Base-by-base conservation (phyloP, 73 alveolate species). In the Paramecium pentaurelia region DNA sequence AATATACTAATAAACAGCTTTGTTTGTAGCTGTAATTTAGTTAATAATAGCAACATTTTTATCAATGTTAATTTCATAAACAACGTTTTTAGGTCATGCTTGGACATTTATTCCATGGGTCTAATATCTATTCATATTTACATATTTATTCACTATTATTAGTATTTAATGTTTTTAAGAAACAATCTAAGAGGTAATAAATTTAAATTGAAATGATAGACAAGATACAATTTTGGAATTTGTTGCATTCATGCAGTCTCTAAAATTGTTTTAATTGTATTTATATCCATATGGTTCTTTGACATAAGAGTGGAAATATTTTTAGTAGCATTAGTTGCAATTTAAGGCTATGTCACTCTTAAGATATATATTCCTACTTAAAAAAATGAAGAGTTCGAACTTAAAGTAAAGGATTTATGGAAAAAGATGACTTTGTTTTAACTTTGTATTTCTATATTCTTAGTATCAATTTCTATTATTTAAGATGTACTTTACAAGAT, bases 401-500 rank as follows among this genome's bases (percentile, higher is more conserved):
- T 73, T 8, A 73, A 34, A 73, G 60, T 73, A 4, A 37, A 34
- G n/a, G 87, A 73, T 37, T 30, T 37, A 6, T 73, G 87, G 87
- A 73, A 73, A 37, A 73, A 18, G 60, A 73, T 73, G 60, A 37
- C 60, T 14, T 4, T 73, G 2, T 73, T 37, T 73, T 14, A 73
- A 12, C 18, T 73, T 37, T 34, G 60, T 37, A 38, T 73, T n/a
- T 37, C 87, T 9, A 16, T 40, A n/a, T 73, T 73, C 32, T 44
- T 73, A 12, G 87, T 73, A 73, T 73, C 47, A 34, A 36, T 73
- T 37, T 30, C 60, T 9, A 8, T 37, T 73, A 37, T 73, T 30
- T 16, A 37, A 73, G 87, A 73, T 73, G 58, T 73, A 37, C 18
- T 73, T 73, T n/a, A 73, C 60, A 37, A 73, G 87, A 73, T 73